Evolutionary conservation across 495 filamentous ascomycete species (phyloP), one percentile per base, ranked within the genome.

Genomic region (Lophiostoma macrostomum): DNA sequence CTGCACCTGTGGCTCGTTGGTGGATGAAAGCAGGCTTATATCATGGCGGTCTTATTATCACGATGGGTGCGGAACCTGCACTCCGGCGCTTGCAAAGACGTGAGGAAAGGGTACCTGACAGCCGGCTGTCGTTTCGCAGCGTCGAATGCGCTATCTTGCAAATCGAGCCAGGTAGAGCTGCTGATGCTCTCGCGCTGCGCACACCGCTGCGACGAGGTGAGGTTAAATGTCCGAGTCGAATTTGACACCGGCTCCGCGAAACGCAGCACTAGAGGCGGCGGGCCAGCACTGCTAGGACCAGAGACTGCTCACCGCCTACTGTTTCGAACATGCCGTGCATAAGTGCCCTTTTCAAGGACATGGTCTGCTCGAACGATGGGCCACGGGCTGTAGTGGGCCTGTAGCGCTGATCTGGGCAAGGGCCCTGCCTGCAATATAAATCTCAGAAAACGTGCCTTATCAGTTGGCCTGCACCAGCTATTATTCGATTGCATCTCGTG

Each of bases 401-500:
- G 42, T 47, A 47, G 53, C 42, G 58, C 47, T 57, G 41, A 53
- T 58, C 47, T 44, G 37, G 46, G 51, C 58, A 50, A 60, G 52
- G 39, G 40, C n/a, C 53, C 13, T 19, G 45, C 27, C 46, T 51
- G 59, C 53, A 62, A 57, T 62, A 62, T 62, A 58, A 52, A 58
- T 24, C 31, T 45, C 32, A 32, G 44, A 53, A n/a, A 59, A 59
- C 39, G 48, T 55, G 48, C 48, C 59, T 62, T 62, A 62, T 62
- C 59, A 58, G 59, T 59, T 48, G 48, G 56, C 49, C 53, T 40
- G 47, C 31, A 31, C 42, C 14, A 20, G 49, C 13, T 5, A 34
- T 62, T 62, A 62, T 48, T 58, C 48, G 41, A 56, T 62, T 40
- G 49, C 59, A 62, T 62, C 54, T 56, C 16, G 32, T 52, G 49